Conservation (phyloP, 768 basidiomycete genomes). For the Russula griseocarnosa region DNA sequence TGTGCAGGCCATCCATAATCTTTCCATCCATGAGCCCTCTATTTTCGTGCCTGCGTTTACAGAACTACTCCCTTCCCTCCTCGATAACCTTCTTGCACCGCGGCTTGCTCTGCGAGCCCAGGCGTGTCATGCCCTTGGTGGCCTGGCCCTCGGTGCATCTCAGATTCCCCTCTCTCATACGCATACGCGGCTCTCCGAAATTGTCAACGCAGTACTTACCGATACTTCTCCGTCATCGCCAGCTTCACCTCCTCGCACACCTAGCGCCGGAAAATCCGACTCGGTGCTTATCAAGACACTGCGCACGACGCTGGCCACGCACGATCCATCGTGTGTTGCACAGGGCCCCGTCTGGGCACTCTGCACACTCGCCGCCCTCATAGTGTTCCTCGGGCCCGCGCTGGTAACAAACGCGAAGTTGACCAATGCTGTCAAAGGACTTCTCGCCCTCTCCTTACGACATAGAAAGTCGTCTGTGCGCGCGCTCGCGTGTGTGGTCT, state of each 20-base stretch:
- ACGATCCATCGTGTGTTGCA: constrained; percentile 56
- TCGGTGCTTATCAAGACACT: constrained; percentile 60
- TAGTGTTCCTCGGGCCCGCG: constrained; percentile 60
- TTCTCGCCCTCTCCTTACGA: constrained; percentile 53
- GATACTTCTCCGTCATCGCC: constrained; percentile 33
- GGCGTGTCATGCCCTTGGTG: constrained; percentile 73
- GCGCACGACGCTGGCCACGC: constrained; percentile 53
- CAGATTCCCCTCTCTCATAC: constrained; percentile 45
- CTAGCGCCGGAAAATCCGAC: constrained; percentile 36
- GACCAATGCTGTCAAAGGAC: constrained; percentile 44
- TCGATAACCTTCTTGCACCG: constrained; percentile 59
- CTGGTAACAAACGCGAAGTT: constrained; percentile 45
- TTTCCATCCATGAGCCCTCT: constrained; percentile 56
- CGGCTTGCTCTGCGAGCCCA: constrained; percentile 63
- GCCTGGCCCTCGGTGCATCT: constrained; percentile 54
- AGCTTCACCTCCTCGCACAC: constrained; percentile 36
- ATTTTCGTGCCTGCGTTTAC: constrained; percentile 68
- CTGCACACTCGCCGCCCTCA: constrained; percentile 58
- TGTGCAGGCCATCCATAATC: constrained; percentile 65
- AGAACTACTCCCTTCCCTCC: constrained; percentile 55
- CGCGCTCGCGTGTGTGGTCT: constrained; percentile 55
- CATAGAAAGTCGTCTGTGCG: constrained; percentile 64
- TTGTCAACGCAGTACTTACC: constrained; percentile 48
- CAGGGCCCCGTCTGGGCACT: constrained; percentile 79
- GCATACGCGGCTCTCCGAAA: constrained; percentile 52